These are phyloP conservation scores for Yarrowia hollandica DNA, from an alignment of 805 yeast species.

Conservation along the genomic window DNA sequence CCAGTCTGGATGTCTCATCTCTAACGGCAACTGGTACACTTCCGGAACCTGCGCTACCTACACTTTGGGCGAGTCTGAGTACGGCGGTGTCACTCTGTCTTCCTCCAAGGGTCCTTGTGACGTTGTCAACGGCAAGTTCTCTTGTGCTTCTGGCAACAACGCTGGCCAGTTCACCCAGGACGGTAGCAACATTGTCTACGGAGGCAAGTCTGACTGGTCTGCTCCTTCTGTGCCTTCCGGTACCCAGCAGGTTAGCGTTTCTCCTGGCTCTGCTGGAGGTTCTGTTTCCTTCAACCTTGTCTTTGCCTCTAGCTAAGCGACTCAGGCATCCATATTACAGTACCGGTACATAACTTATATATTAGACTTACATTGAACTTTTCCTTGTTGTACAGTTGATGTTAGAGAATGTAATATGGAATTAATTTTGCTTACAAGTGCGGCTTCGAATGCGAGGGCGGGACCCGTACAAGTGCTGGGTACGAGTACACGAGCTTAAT, in stretches of 20 bases:
- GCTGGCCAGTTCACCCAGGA: slow-evolving; percentile 60
- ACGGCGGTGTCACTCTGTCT: slow-evolving; percentile 70
- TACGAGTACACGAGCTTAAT: no score
- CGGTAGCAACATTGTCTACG: slow-evolving; percentile 53
- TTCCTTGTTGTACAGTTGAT: not conserved
- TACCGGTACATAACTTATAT: slow-evolving; percentile 7
- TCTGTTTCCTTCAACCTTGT: slow-evolving; percentile 44
- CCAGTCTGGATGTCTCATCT: slow-evolving; percentile 74
- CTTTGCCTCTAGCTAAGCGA: slow-evolving; percentile 35
- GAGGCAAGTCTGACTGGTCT: slow-evolving; percentile 65
- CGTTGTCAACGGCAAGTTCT: slow-evolving; percentile 39
- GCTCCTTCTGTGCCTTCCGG: slow-evolving; percentile 49
- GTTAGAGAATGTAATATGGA: no score
- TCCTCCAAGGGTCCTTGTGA: slow-evolving; percentile 77
- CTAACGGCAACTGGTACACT: slow-evolving; percentile 81
- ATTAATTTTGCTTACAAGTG: no score
- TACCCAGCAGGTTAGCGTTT: slow-evolving; percentile 51
- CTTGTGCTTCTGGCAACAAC: slow-evolving; percentile 42
- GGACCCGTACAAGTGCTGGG: no score
- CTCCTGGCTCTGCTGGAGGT: slow-evolving; percentile 47
- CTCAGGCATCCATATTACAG: not conserved
- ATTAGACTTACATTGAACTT: slow-evolving; percentile 4
- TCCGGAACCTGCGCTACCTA: slow-evolving; percentile 84
- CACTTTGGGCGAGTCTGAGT: slow-evolving; percentile 54
- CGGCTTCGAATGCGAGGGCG: no score